Base-by-base conservation (phyloP, 2,329 filamentous ascomycete species). In the Teratosphaeria viscida region DNA sequence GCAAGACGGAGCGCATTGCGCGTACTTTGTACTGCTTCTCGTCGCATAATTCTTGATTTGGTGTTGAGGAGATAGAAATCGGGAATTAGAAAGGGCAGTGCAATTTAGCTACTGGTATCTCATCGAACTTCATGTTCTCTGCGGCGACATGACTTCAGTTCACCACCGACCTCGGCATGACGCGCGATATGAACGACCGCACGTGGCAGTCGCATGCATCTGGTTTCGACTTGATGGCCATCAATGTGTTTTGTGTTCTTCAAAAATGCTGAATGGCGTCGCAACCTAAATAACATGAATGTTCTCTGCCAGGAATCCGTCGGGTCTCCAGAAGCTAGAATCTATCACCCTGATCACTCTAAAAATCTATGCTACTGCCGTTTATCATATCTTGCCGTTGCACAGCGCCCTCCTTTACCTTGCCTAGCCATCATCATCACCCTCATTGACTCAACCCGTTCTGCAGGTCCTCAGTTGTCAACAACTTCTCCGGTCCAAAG, bases 401-500 rank as follows among this genome's bases (percentile, higher is more conserved):
- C 29, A 32, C 29, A 7, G 29, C 29, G 29, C 29, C 37, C 37
- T 39, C 37, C 4, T 39, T 12, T 10, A 39, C 11, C 11, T 16
- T 39, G 16, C 37, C 37, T 2, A 39, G 37, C 16, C 37, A 3
- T 12, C 16, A 39, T 16, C 16, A 16, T 11, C 37, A 11, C 1
- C 8, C 43, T 49, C 43, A 23, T 23, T 49, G 43, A 49, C 43
- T 49, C 8, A 19, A 23, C 14, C 61, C 59, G 10, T 54, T 55
- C 52, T 55, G 53, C 56, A 68, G 26, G 57, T 70, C 66, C 6
- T 70, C 70, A 5, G 70, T 68, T 23, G 67, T 61, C 55, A 67
- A 54, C 64, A 81, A 64, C 61, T 77, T 75, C 59, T 79, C 77
- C 12, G 79, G 79, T n/a, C 79, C 79, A 69, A 82, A 82, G 62